Conservation (phyloP, 1,139 yeast genomes). For the Fermentozyma sake region DNA sequence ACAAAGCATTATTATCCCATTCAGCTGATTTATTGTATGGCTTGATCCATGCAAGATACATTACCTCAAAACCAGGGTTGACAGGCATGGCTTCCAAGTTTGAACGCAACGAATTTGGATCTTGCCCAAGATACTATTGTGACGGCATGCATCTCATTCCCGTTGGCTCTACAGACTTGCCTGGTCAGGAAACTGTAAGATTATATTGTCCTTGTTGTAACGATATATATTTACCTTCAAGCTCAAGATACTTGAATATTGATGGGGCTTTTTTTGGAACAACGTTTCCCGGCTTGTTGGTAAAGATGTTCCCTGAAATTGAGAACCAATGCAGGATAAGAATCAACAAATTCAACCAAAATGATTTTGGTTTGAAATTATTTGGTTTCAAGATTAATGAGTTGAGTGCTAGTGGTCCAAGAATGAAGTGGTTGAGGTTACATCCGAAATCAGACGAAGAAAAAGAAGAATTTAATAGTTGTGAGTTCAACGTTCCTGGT, state of each 20-base stretch:
- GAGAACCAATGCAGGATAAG: slow-evolving; percentile 50
- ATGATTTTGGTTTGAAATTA: slow-evolving; percentile 64
- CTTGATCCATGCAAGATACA: slow-evolving; percentile 87
- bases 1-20: slow-evolving; percentile 74
- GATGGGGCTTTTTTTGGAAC: slow-evolving; percentile 98
- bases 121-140: slow-evolving; percentile 87
- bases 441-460: slow-evolving; percentile 61
- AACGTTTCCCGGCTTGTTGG: slow-evolving; percentile 86
- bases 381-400: slow-evolving; percentile 87
- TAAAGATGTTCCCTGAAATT: slow-evolving; percentile 85
- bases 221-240: slow-evolving; percentile 83
- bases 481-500: slow-evolving; percentile 58
- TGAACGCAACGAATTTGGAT: slow-evolving; percentile 84
- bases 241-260: slow-evolving; percentile 76
- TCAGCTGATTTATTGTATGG: slow-evolving; percentile 92
- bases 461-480: slow-evolving; percentile 52
- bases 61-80: slow-evolving; percentile 84
- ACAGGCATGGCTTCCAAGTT: slow-evolving; percentile 95
- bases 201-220: slow-evolving; percentile 92
- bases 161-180: slow-evolving; percentile 84
- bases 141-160: slow-evolving; percentile 92
- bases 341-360: slow-evolving; percentile 49
- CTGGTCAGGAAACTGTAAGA: slow-evolving; percentile 89
- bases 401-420: slow-evolving; percentile 72
- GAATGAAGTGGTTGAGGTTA: slow-evolving; percentile 93